Evolutionary conservation across 768 basidiomycete species (phyloP), one percentile per base, ranked within the genome.

Genomic region (Gloeostereum incarnatum): DNA sequence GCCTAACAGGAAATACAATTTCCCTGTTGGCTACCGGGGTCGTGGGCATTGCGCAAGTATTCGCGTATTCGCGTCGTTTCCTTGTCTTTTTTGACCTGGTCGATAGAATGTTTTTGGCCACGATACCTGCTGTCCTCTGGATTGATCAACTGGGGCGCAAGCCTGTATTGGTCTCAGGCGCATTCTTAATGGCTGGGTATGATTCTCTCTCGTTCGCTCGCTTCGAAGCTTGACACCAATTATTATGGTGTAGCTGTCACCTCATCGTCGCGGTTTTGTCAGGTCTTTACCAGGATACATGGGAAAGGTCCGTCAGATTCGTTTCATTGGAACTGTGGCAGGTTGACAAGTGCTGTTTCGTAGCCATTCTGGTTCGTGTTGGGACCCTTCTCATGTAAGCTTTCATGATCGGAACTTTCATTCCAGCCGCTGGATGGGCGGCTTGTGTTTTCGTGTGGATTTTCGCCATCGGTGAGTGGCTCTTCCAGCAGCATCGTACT

Each of bases 101-200:
- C n/a, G n/a, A n/a, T n/a, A 79, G 77, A 32, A 81, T 81, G 75
- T 85, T 77, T 57, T 55, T 82, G 41, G 77, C 83, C 2, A 86
- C 84, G 0, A 81, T 88, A 42, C 85, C 85, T 3, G 82, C 85
- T 2, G 83, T 87, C 14, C 64, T 88, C n/a, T 87, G 77, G 65
- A 71, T 89, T 22, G 85, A 88, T 57, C 73, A 81, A 45, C 50
- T 78, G 18, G 86, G 84, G 16, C 74, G 85, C 24, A 82, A 78
- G 56, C 84, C 84, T 5, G 76, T 84, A 30, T 53, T 83, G 41
- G 58, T 82, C 17, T 80, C 77, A n/a, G 81, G 81, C 6, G 81
- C 81, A 3, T 76, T 85, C 57, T 48, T 79, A 29, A 85, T 83
- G 81, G 81, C 73, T 29, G 61, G 53, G 68, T 80, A 50, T 45